These are phyloP conservation scores for Isabelozyma heimii DNA, from an alignment of 805 yeast genomes.

Conservation along the genomic window DNA sequence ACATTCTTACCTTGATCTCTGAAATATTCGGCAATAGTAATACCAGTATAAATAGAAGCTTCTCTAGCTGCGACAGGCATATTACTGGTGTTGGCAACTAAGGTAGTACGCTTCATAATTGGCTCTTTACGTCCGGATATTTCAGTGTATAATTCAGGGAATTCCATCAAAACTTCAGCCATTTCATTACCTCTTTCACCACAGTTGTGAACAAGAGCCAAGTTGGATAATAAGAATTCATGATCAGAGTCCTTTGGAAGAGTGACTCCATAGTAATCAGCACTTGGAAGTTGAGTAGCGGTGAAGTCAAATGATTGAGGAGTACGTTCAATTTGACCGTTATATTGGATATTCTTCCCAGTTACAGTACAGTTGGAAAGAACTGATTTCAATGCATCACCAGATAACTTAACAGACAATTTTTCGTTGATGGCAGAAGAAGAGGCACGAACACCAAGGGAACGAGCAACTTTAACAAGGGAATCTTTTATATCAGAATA, in stretches of 20 bases:
- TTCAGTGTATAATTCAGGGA: constrained; percentile 95
- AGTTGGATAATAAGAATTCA: constrained; percentile 38
- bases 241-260: constrained; percentile 39
- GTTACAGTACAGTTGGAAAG: constrained; percentile 20
- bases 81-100: constrained; percentile 97
- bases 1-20: constrained; percentile 99
- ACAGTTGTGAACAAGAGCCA: constrained; percentile 36
- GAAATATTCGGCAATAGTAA: constrained; percentile 97
- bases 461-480: constrained; percentile 36
- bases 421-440: constrained; percentile 20
- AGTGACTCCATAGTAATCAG: constrained; percentile 44
- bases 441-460: constrained; percentile 39
- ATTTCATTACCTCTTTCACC: constrained; percentile 99
- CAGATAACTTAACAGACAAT: constrained; percentile 14
- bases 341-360: constrained; percentile 11
- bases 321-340: constrained; percentile 12
- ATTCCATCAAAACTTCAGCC: constrained; percentile 99
- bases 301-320: constrained; percentile 26
- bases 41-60: constrained; percentile 99
- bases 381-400: constrained; percentile 17
- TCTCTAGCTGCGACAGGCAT: constrained; percentile 99
- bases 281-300: constrained; percentile 21
- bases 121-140: constrained; percentile 93
- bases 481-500: constrained; percentile 32
- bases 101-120: constrained; percentile 98